Percentiles rank a stretch among this genome's conserved stretches.
Conservation (phyloP, 2,329 filamentous ascomycete genomes). For the Penicillium psychrosexuale region DNA sequence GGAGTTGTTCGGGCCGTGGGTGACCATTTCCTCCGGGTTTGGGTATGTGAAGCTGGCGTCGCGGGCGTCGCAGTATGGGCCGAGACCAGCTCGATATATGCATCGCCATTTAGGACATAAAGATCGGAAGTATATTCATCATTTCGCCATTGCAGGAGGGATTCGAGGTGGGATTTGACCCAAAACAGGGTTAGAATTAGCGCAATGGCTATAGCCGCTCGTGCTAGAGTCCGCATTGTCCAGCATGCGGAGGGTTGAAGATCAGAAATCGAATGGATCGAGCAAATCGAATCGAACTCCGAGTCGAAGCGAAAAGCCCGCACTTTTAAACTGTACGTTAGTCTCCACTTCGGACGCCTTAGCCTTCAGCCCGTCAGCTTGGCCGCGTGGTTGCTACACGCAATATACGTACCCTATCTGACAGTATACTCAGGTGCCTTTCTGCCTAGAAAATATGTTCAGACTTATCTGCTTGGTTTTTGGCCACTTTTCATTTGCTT, state of each 20-base stretch:
- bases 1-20: conserved; percentile 10
- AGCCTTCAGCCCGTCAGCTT: conserved; percentile 3
- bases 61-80: neutral
- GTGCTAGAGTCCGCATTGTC: conserved; percentile 18
- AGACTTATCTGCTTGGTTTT: neutral
- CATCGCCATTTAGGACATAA: conserved; percentile 6
- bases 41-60: neutral
- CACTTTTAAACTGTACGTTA: neutral
- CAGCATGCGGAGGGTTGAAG: neutral
- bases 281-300: neutral
- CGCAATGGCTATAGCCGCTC: conserved; percentile 12
- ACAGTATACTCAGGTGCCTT: neutral
- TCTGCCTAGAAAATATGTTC: neutral
- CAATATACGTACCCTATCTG: neutral
- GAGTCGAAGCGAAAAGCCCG: neutral
- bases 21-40: conserved; percentile 6
- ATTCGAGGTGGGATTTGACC: conserved; percentile 18
- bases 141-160: conserved; percentile 15
- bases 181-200: conserved; percentile 20
- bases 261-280: neutral
- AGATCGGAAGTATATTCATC: neutral
- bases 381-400: neutral
- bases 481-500: neutral
- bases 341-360: conserved; percentile 3
- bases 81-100: conserved; percentile 24